phyloP scores from a whole-genome alignment of 2,329 filamentous ascomycete genomes.

The Colletotrichum tropicicola region DNA sequence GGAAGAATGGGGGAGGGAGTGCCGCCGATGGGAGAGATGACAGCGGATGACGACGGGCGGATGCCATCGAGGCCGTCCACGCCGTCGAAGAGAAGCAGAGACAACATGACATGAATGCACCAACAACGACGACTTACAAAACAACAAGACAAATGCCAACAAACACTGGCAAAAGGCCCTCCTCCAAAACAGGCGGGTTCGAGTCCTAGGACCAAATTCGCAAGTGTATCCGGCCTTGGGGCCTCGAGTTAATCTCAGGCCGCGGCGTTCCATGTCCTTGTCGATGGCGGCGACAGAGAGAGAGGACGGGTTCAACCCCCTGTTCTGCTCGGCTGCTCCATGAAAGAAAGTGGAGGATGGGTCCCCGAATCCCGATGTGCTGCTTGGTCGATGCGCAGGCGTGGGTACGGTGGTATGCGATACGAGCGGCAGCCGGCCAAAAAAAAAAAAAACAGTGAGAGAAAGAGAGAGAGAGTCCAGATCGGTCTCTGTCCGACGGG shows the following conservation, averaged over 20 bases:
- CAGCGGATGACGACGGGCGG: not conserved
- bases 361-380: slow-evolving; percentile 27
- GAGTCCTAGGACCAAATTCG: not conserved
- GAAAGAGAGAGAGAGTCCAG: slow-evolving; percentile 14
- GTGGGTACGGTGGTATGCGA: not conserved
- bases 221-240: too few species aligned
- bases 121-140: not conserved
- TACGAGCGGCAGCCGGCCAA: slow-evolving; percentile 27
- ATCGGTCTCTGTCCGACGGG: slow-evolving; percentile 28
- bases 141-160: not conserved
- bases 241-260: slow-evolving; percentile 5
- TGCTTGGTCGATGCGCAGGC: slow-evolving; percentile 2
- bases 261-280: slow-evolving; percentile 18
- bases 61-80: not conserved
- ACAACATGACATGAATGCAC: not conserved
- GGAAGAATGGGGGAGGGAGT: not conserved
- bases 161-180: not conserved
- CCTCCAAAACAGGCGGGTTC: not conserved
- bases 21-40: not conserved
- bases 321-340: not conserved
- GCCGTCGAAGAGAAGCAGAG: not conserved
- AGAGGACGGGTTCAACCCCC: not conserved
- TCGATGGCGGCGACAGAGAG: too few species aligned
- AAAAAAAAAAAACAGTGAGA: not conserved
- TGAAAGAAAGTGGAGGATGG: slow-evolving; percentile 19